Evolutionary conservation across 306 rosid species (phyloP).

Genomic region (Begonia peltatifolia): DNA sequence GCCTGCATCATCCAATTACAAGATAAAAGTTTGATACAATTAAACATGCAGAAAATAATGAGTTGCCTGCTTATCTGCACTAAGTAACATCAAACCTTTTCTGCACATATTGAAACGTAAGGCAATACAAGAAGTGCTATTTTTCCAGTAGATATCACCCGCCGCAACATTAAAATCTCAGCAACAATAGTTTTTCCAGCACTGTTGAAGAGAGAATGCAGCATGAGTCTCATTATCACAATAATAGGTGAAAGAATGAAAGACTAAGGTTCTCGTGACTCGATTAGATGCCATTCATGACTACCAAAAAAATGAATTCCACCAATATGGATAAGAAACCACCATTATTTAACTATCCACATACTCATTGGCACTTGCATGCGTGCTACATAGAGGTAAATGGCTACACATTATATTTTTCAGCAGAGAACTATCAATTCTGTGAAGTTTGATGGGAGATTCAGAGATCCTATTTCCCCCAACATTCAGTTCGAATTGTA

Average conservation of each 20-base stretch:
- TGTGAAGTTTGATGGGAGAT: too few species aligned
- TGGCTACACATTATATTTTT: background rate
- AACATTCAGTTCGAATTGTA: too few species aligned
- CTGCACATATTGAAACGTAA: conserved; percentile 91
- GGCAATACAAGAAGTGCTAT: conserved; percentile 95
- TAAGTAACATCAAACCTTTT: conserved; percentile 44
- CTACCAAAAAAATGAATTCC: too few species aligned
- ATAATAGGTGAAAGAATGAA: too few species aligned
- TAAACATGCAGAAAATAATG: too few species aligned
- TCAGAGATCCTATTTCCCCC: too few species aligned
- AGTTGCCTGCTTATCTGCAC: too few species aligned
- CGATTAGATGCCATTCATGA: too few species aligned
- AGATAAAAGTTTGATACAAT: background rate
- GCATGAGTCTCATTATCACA: too few species aligned
- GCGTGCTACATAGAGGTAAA: background rate
- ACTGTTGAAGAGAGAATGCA: conserved; percentile 29
- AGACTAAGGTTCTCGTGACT: too few species aligned
- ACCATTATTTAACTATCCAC: background rate
- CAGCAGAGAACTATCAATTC: too few species aligned
- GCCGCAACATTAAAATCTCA: conserved; percentile 82
- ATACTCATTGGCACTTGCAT: background rate
- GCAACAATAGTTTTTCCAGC: conserved; percentile 99
- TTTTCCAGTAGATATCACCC: conserved; percentile 64
- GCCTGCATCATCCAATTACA: conserved; percentile 43
- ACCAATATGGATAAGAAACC: too few species aligned